Evolutionary conservation across 257 asterid species (phyloP).

Genomic region (Ligustrum vulgare): DNA sequence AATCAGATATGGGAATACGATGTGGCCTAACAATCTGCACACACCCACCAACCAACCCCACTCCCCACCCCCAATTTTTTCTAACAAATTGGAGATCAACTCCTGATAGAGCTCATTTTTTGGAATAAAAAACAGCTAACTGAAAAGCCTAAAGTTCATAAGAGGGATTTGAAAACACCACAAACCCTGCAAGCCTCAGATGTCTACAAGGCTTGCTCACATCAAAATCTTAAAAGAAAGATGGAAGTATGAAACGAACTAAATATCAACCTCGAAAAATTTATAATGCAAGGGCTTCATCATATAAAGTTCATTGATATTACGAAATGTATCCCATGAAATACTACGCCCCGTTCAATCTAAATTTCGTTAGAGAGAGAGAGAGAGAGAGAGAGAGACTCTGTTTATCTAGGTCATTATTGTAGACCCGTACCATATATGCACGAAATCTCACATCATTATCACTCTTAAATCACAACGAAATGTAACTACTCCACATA

Average conservation of each 20-base stretch:
- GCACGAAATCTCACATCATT: not conserved
- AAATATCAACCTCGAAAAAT: not conserved
- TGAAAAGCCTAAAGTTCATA: conserved; percentile 6
- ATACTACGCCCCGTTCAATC: not conserved
- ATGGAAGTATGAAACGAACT: not conserved
- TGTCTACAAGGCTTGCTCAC: conserved; percentile 7
- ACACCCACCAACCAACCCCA: too few species aligned
- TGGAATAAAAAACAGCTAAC: conserved; percentile 8
- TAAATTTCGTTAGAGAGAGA: not conserved
- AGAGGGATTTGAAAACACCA: conserved; percentile 7
- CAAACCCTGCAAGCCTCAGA: conserved; percentile 7
- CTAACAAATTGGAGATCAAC: not conserved
- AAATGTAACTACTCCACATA: not conserved
- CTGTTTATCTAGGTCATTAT: not conserved
- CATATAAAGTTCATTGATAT: not conserved
- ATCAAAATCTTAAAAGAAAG: not conserved
- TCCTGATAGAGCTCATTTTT: conserved; percentile 1
- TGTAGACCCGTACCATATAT: not conserved
- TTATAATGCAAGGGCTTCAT: not conserved
- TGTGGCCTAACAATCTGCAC: conserved; percentile 1
- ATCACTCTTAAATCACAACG: conserved; percentile 11
- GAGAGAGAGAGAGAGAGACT: not conserved
- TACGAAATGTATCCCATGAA: not conserved
- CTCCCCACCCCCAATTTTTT: too few species aligned
- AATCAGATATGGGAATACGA: not conserved